Percentiles rank a stretch among this genome's conserved stretches.
phyloP scores from a whole-genome alignment of 2,329 filamentous ascomycete genomes.

The Paecilomyces fulvus region DNA sequence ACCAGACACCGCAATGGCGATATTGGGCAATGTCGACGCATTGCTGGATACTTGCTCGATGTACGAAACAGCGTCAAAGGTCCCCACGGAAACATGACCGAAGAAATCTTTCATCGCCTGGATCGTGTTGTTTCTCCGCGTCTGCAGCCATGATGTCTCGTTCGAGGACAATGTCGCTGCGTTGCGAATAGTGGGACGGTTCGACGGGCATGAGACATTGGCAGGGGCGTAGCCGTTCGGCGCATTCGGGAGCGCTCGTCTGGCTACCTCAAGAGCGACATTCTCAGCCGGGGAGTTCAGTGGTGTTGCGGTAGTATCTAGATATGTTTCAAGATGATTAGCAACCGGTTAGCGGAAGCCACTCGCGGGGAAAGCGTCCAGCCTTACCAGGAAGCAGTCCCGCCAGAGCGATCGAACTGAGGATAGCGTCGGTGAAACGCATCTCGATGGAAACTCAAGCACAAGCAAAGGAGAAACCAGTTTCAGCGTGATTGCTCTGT shows the following conservation, averaged over 20 bases:
- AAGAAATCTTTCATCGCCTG: slow-evolving; percentile 68
- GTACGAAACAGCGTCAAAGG: slow-evolving; percentile 65
- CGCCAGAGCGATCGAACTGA: neutral
- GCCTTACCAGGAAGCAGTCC: neutral
- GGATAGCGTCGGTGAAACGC: neutral
- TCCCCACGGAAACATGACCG: slow-evolving; percentile 58
- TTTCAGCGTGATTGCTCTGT: neutral
- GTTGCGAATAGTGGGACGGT: slow-evolving; percentile 59
- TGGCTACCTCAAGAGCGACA: slow-evolving; percentile 1
- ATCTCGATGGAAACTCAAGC: neutral
- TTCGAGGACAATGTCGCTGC: slow-evolving; percentile 56
- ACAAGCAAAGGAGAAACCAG: neutral
- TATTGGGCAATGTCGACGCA: slow-evolving; percentile 52
- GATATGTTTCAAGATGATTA: neutral
- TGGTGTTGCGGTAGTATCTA: neutral
- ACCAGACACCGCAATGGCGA: slow-evolving; percentile 71
- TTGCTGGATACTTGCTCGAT: slow-evolving; percentile 52
- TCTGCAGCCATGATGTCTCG: slow-evolving; percentile 66
- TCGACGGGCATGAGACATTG: slow-evolving; percentile 58
- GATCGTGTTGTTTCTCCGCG: slow-evolving; percentile 64
- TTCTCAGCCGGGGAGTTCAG: neutral
- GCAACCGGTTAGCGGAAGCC: neutral
- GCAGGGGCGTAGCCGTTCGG: slow-evolving; percentile 65
- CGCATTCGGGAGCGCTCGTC: slow-evolving; percentile 45
- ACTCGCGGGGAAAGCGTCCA: neutral